Conservation (phyloP, 176 grass and related monocot species). For the Calamus simplicifolius region DNA sequence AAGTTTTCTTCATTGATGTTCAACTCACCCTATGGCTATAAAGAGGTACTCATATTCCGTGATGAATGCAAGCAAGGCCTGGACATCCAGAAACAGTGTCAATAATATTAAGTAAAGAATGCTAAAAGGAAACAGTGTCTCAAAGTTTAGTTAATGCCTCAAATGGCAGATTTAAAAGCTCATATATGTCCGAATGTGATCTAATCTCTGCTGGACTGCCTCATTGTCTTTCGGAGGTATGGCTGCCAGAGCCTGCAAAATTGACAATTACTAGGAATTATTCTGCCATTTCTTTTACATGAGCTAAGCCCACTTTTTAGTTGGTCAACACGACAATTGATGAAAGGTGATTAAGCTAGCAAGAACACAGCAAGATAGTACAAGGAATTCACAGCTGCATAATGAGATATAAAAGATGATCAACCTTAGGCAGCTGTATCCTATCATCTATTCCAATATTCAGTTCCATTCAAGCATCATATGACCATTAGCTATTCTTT, state of each 20-base stretch:
- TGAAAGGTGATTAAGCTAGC: no score
- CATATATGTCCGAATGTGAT: conserved; percentile 82
- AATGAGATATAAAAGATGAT: no score
- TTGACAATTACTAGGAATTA: not conserved
- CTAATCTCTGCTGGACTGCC: conserved; percentile 75
- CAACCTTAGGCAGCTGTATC: no score
- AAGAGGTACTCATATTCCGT: conserved; percentile 75
- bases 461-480: no score
- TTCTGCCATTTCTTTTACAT: no score
- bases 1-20: not conserved
- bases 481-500: no score
- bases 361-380: no score
- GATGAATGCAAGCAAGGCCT: conserved; percentile 84
- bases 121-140: conserved; percentile 4
- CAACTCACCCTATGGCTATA: conserved; percentile 63
- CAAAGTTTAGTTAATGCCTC: conserved; percentile 30
- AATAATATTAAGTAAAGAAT: conserved; percentile 18
- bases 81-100: conserved; percentile 21
- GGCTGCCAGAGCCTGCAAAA: conserved; percentile 72
- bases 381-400: no score
- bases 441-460: no score
- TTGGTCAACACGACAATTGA: no score
- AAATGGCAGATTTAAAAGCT: conserved; percentile 86
- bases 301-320: no score
- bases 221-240: conserved; percentile 84